Evolutionary conservation across 2,329 filamentous ascomycete genomes (phyloP), one percentile per base, ranked within the genome.

Genomic region (Pseudocercospora cruenta): DNA sequence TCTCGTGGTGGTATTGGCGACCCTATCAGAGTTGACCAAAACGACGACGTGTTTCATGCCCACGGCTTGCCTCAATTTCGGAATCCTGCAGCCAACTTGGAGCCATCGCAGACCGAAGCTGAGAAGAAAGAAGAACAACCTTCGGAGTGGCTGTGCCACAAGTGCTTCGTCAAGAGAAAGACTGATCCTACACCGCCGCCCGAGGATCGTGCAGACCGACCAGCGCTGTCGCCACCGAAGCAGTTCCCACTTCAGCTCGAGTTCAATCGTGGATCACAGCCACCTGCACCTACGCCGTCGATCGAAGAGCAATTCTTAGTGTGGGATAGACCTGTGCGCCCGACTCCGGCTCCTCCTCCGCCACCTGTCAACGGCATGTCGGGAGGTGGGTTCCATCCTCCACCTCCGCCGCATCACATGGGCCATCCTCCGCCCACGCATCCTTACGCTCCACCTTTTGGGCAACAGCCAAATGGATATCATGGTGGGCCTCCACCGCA

Each of bases 111-210:
- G 28, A 53, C 64, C 45, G 67, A 70, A 24, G 55, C 62, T 22
- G 54, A 66, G 12, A 66, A 64, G 28, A 51, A 57, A 6, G 67
- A 63, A 47, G 62, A 62, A 43, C 45, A 36, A 36, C 69, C 64
- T 22, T 66, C 67, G 36, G 72, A 72, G 5, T 82, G 79, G 59
- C 68, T 82, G n/a, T 84, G 82, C 66, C 81, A 83, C 70, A 83
- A 82, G 66, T 84, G 82, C 67, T 81, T 83, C 69, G 79, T 81
- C 76, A 80, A 80, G 72, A 80, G 78, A 68, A 76, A 80, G 66
- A 74, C 81, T 58, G 77, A 75, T 60, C 74, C 74, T 10, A 76
- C 74, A 12, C 74, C 77, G n/a, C 70, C 77, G 47, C 73, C 81
- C 16, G 77, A 77, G 51, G 70, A 70, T 21, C 33, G 57, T 16